These are phyloP conservation scores for Juglanconis oblonga DNA, from an alignment of 2,329 filamentous ascomycete genomes.

Conservation along the genomic window DNA sequence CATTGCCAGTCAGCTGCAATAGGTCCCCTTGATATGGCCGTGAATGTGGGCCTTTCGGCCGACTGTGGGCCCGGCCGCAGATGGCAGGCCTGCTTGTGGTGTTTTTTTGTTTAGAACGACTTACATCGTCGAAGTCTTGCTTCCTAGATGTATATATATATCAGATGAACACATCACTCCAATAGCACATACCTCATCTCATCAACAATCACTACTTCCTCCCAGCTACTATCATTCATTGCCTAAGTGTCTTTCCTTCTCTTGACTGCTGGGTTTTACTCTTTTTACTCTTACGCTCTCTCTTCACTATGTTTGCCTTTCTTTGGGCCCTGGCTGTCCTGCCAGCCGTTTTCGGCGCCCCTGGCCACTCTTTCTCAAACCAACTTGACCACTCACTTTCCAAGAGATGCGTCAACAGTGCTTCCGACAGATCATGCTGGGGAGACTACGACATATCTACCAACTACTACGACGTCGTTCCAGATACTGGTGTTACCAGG, in stretches of 20 bases:
- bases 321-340: slow-evolving; percentile 2
- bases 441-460: slow-evolving; percentile 37
- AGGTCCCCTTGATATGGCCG: too few relatives aligned
- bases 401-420: slow-evolving; percentile 21
- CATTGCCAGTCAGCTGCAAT: neutral
- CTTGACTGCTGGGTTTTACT: neutral
- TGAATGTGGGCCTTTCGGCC: too few relatives aligned
- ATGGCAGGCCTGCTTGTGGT: neutral
- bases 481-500: slow-evolving; percentile 46
- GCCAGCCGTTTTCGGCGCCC: neutral
- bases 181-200: neutral
- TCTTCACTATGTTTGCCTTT: slow-evolving; percentile 2
- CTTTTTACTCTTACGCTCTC: neutral
- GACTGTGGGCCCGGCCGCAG: too few relatives aligned
- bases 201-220: neutral
- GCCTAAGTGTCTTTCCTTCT: neutral
- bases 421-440: slow-evolving; percentile 23
- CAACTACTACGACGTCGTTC: slow-evolving; percentile 38
- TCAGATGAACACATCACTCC: neutral
- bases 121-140: neutral
- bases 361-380: neutral
- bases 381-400: neutral
- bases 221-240: neutral
- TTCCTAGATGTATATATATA: slow-evolving; percentile 1
- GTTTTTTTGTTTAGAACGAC: neutral